Base-by-base conservation (phyloP, 805 yeast species). In the Yamadazyma nakazawae region DNA sequence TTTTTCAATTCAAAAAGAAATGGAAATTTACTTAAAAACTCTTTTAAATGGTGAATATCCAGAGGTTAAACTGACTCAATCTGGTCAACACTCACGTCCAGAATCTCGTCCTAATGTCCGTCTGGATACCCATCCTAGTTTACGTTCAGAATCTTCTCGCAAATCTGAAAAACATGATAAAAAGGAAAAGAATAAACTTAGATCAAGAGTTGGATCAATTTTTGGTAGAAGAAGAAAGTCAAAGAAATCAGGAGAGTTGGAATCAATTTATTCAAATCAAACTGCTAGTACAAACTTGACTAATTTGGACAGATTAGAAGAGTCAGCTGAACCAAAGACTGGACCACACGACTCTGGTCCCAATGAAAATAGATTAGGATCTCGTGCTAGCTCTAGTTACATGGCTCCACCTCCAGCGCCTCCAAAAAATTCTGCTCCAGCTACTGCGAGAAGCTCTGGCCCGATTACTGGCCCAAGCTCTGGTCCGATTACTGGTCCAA, bases 161-260 rank as follows among this genome's bases (percentile, higher is more conserved):
- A 40, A 37, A 36, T 19, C 28, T 17, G 19, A 26, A n/a, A 25
- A 46, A 14, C 47, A 42, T 10, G 35, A 37, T 9, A 48, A 40
- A 24, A 44, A 44, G 34, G 46, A 48, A 18, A 64, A 64, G 49
- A 59, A 60, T 44, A 59, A 61, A 28, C 65, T 87, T 56, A 80
- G 80, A 63, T 84, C 90, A 5, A 81, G 71, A 57, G 84, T 87
- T 47, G 95, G 95, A 9, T 84, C 94, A 0, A 78, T 87, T 51
- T 81, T 87, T 56, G 83, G 85, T 38, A 83, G 79, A 62, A 81
- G 80, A 57, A 71, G 73, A 51, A 52, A 44, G 48, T 38, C 43
- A 2, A 39, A 50, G 25, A 47, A 54, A 10, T 24, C 40, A 19
- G 51, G 65, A 7, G 76, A 72, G 50, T 54, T 63, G 42, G 66